A percentile compares a stretch with the other conserved stretches of the same genome.
Conservation (phyloP, 208 protist species). For the Trypanosoma boissoni region DNA sequence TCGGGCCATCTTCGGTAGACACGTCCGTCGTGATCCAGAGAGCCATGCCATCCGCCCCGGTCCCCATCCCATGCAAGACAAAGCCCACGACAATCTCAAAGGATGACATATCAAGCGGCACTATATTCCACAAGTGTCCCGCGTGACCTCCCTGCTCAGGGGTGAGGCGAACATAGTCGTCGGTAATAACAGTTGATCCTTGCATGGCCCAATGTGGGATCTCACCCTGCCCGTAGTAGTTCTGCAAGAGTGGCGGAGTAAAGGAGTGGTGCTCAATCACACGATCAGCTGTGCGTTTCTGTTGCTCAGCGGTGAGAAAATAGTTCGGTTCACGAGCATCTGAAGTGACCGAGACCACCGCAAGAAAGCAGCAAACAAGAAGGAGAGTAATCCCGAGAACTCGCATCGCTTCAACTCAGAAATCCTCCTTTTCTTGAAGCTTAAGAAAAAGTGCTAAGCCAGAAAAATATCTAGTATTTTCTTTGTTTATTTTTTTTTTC, state of each 20-base stretch:
- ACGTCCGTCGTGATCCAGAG: constrained; percentile 62
- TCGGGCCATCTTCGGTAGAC: constrained; percentile 33
- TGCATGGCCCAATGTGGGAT: constrained; percentile 74
- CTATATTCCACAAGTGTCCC: constrained; percentile 79
- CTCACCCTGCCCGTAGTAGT: constrained; percentile 74
- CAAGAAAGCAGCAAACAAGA: not conserved
- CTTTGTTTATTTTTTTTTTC: too few species aligned
- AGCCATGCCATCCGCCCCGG: constrained; percentile 72
- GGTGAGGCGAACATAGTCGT: constrained; percentile 83
- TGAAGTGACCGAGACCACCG: not conserved
- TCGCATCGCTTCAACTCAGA: too few species aligned
- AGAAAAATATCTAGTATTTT: too few species aligned
- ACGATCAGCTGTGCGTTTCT: constrained; percentile 34
- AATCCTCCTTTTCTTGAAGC: too few species aligned
- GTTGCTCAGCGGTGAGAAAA: constrained; percentile 37
- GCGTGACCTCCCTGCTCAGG: constrained; percentile 34
- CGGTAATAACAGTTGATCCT: constrained; percentile 75
- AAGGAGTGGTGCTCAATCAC: constrained; percentile 80
- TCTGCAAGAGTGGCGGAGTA: constrained; percentile 59
- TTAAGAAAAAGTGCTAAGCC: too few species aligned
- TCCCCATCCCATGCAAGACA: constrained; percentile 33
- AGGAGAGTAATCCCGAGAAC: too few species aligned
- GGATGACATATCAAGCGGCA: constrained; percentile 63
- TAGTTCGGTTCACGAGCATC: too few species aligned
- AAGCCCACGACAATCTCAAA: constrained; percentile 88